Evolutionary conservation across 257 asterid genomes (phyloP).

Genomic region (Eustoma russellianum): DNA sequence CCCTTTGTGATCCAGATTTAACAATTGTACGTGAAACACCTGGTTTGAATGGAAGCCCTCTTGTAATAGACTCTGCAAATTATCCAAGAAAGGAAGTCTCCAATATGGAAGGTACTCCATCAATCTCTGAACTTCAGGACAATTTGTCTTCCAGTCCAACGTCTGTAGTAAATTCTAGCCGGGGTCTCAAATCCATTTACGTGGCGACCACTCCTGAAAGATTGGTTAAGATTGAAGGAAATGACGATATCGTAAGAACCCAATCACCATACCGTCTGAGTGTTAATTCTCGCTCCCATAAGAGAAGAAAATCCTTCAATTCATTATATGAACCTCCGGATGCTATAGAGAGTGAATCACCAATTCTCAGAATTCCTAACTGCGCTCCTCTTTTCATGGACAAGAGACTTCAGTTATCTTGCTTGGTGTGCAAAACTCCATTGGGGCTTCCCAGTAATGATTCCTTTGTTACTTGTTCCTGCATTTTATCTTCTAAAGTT

Average conservation of each 20-base stretch:
- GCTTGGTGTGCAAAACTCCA: slow-evolving; percentile 54
- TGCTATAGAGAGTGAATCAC: slow-evolving; percentile 26
- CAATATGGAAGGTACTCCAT: slow-evolving; percentile 24
- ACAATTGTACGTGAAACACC: slow-evolving; percentile 45
- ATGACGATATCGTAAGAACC: slow-evolving; percentile 29
- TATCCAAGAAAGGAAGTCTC: slow-evolving; percentile 29
- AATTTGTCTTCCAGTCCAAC: slow-evolving; percentile 27
- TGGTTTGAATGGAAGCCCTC: slow-evolving; percentile 17
- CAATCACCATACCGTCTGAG: slow-evolving; percentile 53
- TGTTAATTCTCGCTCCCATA: slow-evolving; percentile 50
- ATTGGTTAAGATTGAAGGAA: slow-evolving; percentile 21
- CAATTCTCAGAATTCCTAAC: slow-evolving; percentile 24
- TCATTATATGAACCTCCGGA: slow-evolving; percentile 29
- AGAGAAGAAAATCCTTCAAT: slow-evolving; percentile 50
- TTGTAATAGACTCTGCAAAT: slow-evolving; percentile 24
- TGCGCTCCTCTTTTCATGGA: slow-evolving; percentile 29
- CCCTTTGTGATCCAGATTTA: slow-evolving; percentile 40
- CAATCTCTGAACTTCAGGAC: slow-evolving; percentile 21
- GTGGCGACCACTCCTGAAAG: slow-evolving; percentile 47
- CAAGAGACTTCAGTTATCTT: slow-evolving; percentile 44
- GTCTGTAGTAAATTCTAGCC: slow-evolving; percentile 19
- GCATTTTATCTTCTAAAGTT: slow-evolving; percentile 54
- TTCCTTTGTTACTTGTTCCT: slow-evolving; percentile 34
- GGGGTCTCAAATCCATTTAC: slow-evolving; percentile 23
- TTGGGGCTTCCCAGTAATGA: slow-evolving; percentile 61